Conservation (phyloP, 2,329 filamentous ascomycete genomes). For the Fusarium sp. region DNA sequence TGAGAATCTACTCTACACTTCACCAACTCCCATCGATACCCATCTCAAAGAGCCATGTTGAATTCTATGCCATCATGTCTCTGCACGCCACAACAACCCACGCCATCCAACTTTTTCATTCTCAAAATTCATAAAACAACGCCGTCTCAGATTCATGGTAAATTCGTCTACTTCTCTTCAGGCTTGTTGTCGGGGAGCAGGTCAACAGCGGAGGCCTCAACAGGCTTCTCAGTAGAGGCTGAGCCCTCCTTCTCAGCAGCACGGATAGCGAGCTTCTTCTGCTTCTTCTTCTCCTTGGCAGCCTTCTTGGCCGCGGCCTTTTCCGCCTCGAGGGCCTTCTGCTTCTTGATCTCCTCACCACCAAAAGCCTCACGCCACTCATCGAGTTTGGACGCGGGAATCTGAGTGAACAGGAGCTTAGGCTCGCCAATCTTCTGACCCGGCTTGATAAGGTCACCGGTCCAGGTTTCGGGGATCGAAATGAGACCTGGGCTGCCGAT, state of each 20-base stretch:
- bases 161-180: slow-evolving; percentile 23
- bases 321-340: slow-evolving; percentile 69
- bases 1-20: slow-evolving; percentile 39
- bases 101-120: slow-evolving; percentile 1
- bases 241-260: slow-evolving; percentile 29
- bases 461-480: slow-evolving; percentile 76
- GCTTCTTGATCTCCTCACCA: slow-evolving; percentile 73
- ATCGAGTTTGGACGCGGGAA: slow-evolving; percentile 83
- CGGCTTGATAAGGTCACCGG: slow-evolving; percentile 69
- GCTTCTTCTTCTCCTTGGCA: slow-evolving; percentile 62
- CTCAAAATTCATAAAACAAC: slow-evolving; percentile 5
- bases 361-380: slow-evolving; percentile 86
- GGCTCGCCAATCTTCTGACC: slow-evolving; percentile 87
- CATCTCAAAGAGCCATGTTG: slow-evolving; percentile 19
- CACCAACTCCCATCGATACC: slow-evolving; percentile 18
- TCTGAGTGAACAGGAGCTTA: slow-evolving; percentile 82
- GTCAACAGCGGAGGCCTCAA: slow-evolving; percentile 35
- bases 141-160: background rate
- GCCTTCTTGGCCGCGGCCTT: slow-evolving; percentile 65
- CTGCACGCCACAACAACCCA: slow-evolving; percentile 9
- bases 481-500: slow-evolving; percentile 66
- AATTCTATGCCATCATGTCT: slow-evolving; percentile 15
- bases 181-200: slow-evolving; percentile 33
- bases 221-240: slow-evolving; percentile 29
- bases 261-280: slow-evolving; percentile 50